Conservation (phyloP, 1,284 basidiomycete genomes). For the Leccinum pachyderme region DNA sequence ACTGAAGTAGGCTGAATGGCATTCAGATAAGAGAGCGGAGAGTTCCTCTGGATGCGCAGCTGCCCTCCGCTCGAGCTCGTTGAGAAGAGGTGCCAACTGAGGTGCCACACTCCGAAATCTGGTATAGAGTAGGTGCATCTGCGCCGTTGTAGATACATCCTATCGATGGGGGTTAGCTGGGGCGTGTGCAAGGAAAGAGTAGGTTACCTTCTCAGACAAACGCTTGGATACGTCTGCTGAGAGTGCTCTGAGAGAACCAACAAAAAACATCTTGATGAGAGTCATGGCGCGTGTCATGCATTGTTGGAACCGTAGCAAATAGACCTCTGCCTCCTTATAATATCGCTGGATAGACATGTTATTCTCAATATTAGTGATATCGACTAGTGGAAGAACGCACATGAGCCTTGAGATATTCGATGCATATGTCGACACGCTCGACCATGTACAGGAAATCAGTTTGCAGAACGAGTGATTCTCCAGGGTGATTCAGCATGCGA, state of each 20-base stretch:
- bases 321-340: slow-evolving; percentile 87
- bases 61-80: slow-evolving; percentile 81
- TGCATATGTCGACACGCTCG: slow-evolving; percentile 87
- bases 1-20: slow-evolving; percentile 78
- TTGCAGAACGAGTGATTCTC: slow-evolving; percentile 84
- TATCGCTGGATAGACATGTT: slow-evolving; percentile 57
- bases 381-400: slow-evolving; percentile 45
- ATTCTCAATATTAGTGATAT: slow-evolving; percentile 4
- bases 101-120: slow-evolving; percentile 75
- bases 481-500: slow-evolving; percentile 88
- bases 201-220: slow-evolving; percentile 66
- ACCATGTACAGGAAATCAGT: slow-evolving; percentile 93
- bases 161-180: slow-evolving; percentile 28
- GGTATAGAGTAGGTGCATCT: slow-evolving; percentile 84
- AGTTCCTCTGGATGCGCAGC: slow-evolving; percentile 74
- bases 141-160: slow-evolving; percentile 81
- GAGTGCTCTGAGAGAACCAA: slow-evolving; percentile 74
- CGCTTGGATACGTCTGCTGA: slow-evolving; percentile 73
- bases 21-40: slow-evolving; percentile 75
- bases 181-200: neutral
- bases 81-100: slow-evolving; percentile 73
- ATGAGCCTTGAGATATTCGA: slow-evolving; percentile 82
- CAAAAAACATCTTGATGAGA: slow-evolving; percentile 91
- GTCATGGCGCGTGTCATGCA: slow-evolving; percentile 96
- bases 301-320: slow-evolving; percentile 90